phyloP scores from a whole-genome alignment of 805 yeast genomes.

The Isabelozyma rhagii region DNA sequence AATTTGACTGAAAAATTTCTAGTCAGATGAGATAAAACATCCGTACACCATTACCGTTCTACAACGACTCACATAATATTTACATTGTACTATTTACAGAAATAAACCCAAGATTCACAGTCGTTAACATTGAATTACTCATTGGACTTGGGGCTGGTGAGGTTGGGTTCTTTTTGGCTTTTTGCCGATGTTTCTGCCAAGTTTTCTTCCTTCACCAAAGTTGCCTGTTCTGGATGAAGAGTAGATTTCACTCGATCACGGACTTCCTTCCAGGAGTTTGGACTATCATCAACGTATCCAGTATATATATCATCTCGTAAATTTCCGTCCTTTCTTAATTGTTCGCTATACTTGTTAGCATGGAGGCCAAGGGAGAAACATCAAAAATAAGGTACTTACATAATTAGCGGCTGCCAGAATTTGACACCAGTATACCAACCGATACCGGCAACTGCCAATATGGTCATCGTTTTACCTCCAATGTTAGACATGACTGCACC shows the following conservation, averaged over 20 bases:
- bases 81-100: background rate
- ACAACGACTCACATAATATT: background rate
- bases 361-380: conserved; percentile 1
- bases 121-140: background rate
- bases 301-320: conserved; percentile 58
- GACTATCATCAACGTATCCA: conserved; percentile 40
- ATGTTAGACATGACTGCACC: conserved; percentile 3
- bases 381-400: conserved; percentile 39
- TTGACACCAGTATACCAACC: conserved; percentile 52
- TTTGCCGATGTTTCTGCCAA: background rate
- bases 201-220: background rate
- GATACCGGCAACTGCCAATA: conserved; percentile 16
- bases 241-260: conserved; percentile 26
- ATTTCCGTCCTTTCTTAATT: conserved; percentile 61
- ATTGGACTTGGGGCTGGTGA: background rate
- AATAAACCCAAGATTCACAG: background rate
- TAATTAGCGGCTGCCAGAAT: conserved; percentile 72
- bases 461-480: conserved; percentile 16
- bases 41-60: background rate
- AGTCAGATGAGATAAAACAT: background rate
- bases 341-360: conserved; percentile 41
- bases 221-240: conserved; percentile 23
- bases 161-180: background rate
- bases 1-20: background rate
- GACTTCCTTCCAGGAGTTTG: conserved; percentile 38